Evolutionary conservation across 2,329 filamentous ascomycete genomes (phyloP).

Genomic region (Dactylonectria macrodidyma): DNA sequence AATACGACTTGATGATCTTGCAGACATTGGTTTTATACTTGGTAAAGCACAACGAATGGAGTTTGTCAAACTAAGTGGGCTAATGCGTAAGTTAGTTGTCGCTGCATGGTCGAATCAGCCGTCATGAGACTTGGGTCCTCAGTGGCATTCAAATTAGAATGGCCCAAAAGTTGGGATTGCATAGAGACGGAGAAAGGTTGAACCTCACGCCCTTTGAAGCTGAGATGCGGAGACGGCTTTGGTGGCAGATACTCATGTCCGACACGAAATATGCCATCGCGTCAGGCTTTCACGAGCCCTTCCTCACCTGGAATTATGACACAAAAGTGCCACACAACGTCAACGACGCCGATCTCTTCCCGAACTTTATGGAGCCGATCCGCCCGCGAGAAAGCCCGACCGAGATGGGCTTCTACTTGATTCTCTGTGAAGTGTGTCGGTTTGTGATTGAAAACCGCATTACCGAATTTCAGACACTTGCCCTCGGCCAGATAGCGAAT

Average conservation of each 20-base stretch:
- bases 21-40: slow-evolving; percentile 24
- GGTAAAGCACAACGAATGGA: background rate
- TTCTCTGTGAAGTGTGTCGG: slow-evolving; percentile 13
- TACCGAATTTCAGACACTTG: slow-evolving; percentile 20
- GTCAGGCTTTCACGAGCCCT: slow-evolving; percentile 27
- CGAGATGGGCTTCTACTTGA: slow-evolving; percentile 25
- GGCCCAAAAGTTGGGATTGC: slow-evolving; percentile 24
- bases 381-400: slow-evolving; percentile 23
- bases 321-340: slow-evolving; percentile 27
- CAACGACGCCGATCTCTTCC: slow-evolving; percentile 28
- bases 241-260: slow-evolving; percentile 31
- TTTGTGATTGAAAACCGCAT: slow-evolving; percentile 29
- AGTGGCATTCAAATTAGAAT: slow-evolving; percentile 27
- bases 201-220: slow-evolving; percentile 22
- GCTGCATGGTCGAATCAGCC: slow-evolving; percentile 19
- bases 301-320: slow-evolving; percentile 28
- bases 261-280: slow-evolving; percentile 29
- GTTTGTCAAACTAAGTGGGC: background rate
- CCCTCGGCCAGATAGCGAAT: slow-evolving; percentile 3
- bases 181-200: slow-evolving; percentile 21
- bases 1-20: slow-evolving; percentile 22
- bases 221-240: slow-evolving; percentile 26
- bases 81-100: slow-evolving; percentile 6
- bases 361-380: slow-evolving; percentile 26
- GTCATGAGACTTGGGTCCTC: slow-evolving; percentile 27